A percentile compares a stretch with the other conserved stretches of the same genome.
phyloP scores from a whole-genome alignment of 2,329 filamentous ascomycete species.

The Moelleriella libera region DNA sequence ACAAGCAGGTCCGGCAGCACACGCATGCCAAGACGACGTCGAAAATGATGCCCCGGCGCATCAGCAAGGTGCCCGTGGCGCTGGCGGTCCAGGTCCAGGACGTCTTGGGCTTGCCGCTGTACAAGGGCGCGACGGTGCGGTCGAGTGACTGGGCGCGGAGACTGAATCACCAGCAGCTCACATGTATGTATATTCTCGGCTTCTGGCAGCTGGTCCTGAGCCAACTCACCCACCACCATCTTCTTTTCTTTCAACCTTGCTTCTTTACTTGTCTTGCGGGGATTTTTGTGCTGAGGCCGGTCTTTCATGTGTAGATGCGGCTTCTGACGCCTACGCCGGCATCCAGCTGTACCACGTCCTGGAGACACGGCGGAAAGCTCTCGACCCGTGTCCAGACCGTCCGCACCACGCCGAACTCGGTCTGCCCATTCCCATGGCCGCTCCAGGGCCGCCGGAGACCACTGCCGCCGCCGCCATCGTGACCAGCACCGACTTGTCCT shows the following conservation, averaged over 20 bases:
- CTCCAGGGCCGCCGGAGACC: not conserved
- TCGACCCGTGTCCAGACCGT: constrained; percentile 57
- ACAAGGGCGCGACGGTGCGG: constrained; percentile 57
- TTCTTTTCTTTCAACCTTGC: not conserved
- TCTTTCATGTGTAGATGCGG: constrained; percentile 41
- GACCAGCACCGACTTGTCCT: too few species aligned
- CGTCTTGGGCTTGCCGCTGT: constrained; percentile 58
- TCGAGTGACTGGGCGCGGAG: constrained; percentile 58
- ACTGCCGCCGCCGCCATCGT: not conserved
- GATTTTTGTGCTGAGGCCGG: not conserved
- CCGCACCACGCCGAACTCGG: constrained; percentile 56
- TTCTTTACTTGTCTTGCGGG: not conserved
- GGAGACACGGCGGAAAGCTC: constrained; percentile 49
- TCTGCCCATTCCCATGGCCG: constrained; percentile 41
- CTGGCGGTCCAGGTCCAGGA: constrained; percentile 59
- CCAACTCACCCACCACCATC: not conserved
- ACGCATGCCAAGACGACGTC: constrained; percentile 21
- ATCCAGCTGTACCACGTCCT: constrained; percentile 59
- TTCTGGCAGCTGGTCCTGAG: too few species aligned
- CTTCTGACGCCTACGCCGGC: constrained; percentile 71
- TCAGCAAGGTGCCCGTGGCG: constrained; percentile 53
- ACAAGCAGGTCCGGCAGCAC: constrained; percentile 57
- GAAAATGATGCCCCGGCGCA: constrained; percentile 17
- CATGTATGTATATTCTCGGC: constrained; percentile 38
- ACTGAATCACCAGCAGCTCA: constrained; percentile 49